These are phyloP conservation scores for Lichtheimia ramosa DNA, from an alignment of 371 early-diverging fungal genomes.

Conservation along the genomic window DNA sequence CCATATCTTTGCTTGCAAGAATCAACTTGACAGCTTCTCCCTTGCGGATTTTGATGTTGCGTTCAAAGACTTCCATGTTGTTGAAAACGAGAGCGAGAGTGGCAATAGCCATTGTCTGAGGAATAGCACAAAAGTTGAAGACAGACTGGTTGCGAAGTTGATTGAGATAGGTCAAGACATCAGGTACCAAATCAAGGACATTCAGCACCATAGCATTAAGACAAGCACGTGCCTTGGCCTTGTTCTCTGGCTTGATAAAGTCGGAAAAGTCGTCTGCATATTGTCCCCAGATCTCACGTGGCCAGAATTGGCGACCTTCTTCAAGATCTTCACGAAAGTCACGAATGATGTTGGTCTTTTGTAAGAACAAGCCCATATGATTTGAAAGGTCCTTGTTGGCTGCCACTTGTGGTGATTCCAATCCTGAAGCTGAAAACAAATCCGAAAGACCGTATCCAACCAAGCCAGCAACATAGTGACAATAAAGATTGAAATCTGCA, in stretches of 20 bases:
- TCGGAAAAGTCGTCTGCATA: slow-evolving; percentile 63
- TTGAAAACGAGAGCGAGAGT: slow-evolving; percentile 85
- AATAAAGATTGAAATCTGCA: slow-evolving; percentile 92
- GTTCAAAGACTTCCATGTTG: slow-evolving; percentile 76
- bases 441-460: slow-evolving; percentile 93
- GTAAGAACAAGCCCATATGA: slow-evolving; percentile 93
- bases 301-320: slow-evolving; percentile 94
- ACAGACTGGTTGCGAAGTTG: slow-evolving; percentile 75
- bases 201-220: slow-evolving; percentile 87
- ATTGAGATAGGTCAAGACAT: slow-evolving; percentile 84
- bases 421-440: slow-evolving; percentile 85
- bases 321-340: slow-evolving; percentile 89
- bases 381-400: slow-evolving; percentile 59
- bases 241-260: slow-evolving; percentile 63
- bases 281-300: slow-evolving; percentile 84
- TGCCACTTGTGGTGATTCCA: slow-evolving; percentile 68
- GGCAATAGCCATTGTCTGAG: slow-evolving; percentile 98
- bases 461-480: slow-evolving; percentile 96
- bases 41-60: slow-evolving; percentile 92
- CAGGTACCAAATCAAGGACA: slow-evolving; percentile 82
- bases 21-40: slow-evolving; percentile 88
- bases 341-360: slow-evolving; percentile 95
- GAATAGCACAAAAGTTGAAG: slow-evolving; percentile 96
- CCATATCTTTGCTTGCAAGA: slow-evolving; percentile 52
- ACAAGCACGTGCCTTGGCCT: slow-evolving; percentile 66